Conservation (phyloP, 208 protist species). For the Lotmaria passim region DNA sequence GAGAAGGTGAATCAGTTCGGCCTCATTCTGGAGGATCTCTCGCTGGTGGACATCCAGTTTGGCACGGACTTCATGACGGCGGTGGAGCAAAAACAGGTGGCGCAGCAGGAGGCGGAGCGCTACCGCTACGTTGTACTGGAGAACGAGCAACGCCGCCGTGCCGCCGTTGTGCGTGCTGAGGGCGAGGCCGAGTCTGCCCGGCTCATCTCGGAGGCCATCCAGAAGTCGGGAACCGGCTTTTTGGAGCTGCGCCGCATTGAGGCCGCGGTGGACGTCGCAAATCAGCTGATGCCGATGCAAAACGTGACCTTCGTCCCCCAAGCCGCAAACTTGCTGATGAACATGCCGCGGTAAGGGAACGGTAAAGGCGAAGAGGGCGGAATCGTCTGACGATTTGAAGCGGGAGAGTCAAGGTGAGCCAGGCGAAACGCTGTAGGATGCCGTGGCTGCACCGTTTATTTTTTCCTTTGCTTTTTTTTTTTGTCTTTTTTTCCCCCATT, state of each 20-base stretch:
- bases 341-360: conserved; percentile 41
- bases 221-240: conserved; percentile 75
- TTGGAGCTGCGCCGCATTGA: conserved; percentile 97
- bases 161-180: conserved; percentile 94
- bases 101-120: conserved; percentile 97
- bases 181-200: conserved; percentile 94
- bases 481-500: no score
- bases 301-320: conserved; percentile 90
- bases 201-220: conserved; percentile 92
- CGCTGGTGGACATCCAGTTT: conserved; percentile 97
- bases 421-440: no score
- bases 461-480: no score
- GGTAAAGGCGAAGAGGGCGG: not conserved
- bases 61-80: conserved; percentile 95
- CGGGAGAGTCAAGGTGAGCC: no score
- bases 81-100: conserved; percentile 98
- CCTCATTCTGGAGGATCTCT: conserved; percentile 97
- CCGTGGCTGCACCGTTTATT: no score
- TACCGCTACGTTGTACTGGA: conserved; percentile 96
- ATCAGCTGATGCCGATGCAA: conserved; percentile 71
- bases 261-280: conserved; percentile 96
- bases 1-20: conserved; percentile 97
- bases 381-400: not conserved
- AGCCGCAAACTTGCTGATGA: conserved; percentile 74
- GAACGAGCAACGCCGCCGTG: conserved; percentile 94